Percentiles rank a stretch among this genome's conserved stretches.
Evolutionary conservation across 2,329 filamentous ascomycete species (phyloP).

Genomic region (Samsoniella hepiali): DNA sequence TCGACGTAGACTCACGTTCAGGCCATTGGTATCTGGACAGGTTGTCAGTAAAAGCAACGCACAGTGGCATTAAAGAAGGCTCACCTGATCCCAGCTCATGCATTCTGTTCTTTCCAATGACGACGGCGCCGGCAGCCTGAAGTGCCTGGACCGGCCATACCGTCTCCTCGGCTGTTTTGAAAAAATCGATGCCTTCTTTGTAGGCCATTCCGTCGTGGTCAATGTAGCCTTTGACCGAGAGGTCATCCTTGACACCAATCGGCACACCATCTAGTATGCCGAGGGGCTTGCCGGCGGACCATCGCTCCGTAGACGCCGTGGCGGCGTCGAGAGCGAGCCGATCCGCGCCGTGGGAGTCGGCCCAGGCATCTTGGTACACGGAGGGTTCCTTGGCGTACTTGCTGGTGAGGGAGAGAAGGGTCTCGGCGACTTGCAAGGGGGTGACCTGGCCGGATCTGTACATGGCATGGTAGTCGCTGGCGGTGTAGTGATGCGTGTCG

Average conservation of each 20-base stretch:
- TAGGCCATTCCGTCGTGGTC: constrained; percentile 62
- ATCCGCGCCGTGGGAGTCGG: constrained; percentile 56
- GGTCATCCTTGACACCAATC: constrained; percentile 80
- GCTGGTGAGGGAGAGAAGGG: constrained; percentile 67
- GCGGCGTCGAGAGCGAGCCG: constrained; percentile 66
- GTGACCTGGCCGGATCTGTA: constrained; percentile 69
- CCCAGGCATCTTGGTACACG: constrained; percentile 69
- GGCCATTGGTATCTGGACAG: constrained; percentile 69
- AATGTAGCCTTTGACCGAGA: constrained; percentile 67
- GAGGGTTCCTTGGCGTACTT: constrained; percentile 52
- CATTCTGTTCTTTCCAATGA: constrained; percentile 76
- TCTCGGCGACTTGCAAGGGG: constrained; percentile 66
- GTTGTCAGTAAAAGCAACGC: constrained; percentile 1
- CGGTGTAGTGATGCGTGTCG: constrained; percentile 60
- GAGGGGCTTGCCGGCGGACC: constrained; percentile 61
- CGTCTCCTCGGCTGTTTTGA: constrained; percentile 52
- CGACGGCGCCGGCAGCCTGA: constrained; percentile 69
- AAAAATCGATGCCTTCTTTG: constrained; percentile 50
- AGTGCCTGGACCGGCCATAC: constrained; percentile 69
- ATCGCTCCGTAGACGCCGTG: constrained; percentile 68
- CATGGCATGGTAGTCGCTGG: constrained; percentile 71
- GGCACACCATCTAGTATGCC: constrained; percentile 78
- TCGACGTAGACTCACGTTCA: constrained; percentile 53
- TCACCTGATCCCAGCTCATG: constrained; percentile 69
- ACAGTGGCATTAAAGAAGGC: constrained; percentile 33